Conservation (phyloP, 2,329 filamentous ascomycete species). For the Fusarium tuaranense region DNA sequence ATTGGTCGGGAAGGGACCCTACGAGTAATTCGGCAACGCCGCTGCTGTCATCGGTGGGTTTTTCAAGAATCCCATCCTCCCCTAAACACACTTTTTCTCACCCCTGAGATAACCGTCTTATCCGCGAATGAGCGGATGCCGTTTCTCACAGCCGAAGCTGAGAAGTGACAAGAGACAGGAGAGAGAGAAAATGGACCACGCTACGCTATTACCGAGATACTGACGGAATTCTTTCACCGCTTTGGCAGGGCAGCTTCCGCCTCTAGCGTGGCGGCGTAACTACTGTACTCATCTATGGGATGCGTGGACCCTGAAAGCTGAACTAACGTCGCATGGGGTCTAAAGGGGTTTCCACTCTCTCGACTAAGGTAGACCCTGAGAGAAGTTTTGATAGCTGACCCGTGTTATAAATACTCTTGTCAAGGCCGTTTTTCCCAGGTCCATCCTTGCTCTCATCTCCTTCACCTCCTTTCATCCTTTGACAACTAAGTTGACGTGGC, state of each 20-base stretch:
- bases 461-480: constrained; percentile 3
- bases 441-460: neutral
- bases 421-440: neutral
- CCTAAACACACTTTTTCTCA: neutral
- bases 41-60: constrained; percentile 31
- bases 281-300: neutral
- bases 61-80: constrained; percentile 23
- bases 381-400: constrained; percentile 27
- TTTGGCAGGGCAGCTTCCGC: constrained; percentile 23
- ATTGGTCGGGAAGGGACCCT: constrained; percentile 19
- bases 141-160: constrained; percentile 1
- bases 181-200: constrained; percentile 13
- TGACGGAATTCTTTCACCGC: constrained; percentile 27
- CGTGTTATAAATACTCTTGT: constrained; percentile 30
- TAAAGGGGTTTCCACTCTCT: constrained; percentile 32
- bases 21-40: constrained; percentile 32
- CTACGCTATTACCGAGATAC: constrained; percentile 12
- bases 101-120: constrained; percentile 15
- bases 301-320: constrained; percentile 36
- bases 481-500: neutral
- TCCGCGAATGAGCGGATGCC: constrained; percentile 2
- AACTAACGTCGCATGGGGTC: constrained; percentile 8
- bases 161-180: constrained; percentile 11
- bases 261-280: constrained; percentile 25
- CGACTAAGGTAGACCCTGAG: neutral